phyloP scores from a whole-genome alignment of 2,329 filamentous ascomycete genomes.

The Furcasterigmium furcatum region DNA sequence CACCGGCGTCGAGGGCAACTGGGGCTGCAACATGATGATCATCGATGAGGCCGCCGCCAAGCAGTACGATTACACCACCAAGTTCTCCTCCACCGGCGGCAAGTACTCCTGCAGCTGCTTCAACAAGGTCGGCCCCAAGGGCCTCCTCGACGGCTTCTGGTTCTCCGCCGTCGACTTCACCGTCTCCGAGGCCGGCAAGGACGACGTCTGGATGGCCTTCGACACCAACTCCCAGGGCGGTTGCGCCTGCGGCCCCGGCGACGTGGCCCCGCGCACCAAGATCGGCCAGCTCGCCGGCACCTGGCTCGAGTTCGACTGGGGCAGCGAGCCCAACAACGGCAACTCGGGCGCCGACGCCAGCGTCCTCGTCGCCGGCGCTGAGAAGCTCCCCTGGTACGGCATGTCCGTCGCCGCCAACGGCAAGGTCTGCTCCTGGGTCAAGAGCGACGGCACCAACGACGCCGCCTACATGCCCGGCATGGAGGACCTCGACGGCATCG shows the following conservation, averaged over 20 bases:
- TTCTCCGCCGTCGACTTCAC: slow-evolving; percentile 37
- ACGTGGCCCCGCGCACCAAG: slow-evolving; percentile 26
- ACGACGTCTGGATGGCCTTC: slow-evolving; percentile 36
- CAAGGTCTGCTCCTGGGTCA: slow-evolving; percentile 38
- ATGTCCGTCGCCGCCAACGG: slow-evolving; percentile 33
- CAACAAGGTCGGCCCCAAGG: slow-evolving; percentile 49
- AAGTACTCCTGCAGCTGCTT: slow-evolving; percentile 37
- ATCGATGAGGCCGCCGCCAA: slow-evolving; percentile 28
- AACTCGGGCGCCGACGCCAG: slow-evolving; percentile 51
- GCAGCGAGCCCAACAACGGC: slow-evolving; percentile 37
- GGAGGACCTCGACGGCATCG: slow-evolving; percentile 33
- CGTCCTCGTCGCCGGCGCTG: slow-evolving; percentile 37
- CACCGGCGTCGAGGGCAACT: slow-evolving; percentile 33
- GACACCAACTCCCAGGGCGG: slow-evolving; percentile 45
- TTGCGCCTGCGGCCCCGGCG: slow-evolving; percentile 36
- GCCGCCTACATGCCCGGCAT: slow-evolving; percentile 35
- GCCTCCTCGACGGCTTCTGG: slow-evolving; percentile 46
- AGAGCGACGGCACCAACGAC: slow-evolving; percentile 21
- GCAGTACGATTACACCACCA: slow-evolving; percentile 41
- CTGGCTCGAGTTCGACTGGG: slow-evolving; percentile 51
- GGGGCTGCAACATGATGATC: slow-evolving; percentile 51
- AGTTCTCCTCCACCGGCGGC: slow-evolving; percentile 34
- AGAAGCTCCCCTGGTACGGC: slow-evolving; percentile 24
- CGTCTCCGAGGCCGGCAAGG: slow-evolving; percentile 24
- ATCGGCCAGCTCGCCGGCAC: slow-evolving; percentile 38